Evolutionary conservation across 1,139 yeast species (phyloP), one percentile per base, ranked within the genome.

Genomic region (Protomyces pachydermus): DNA sequence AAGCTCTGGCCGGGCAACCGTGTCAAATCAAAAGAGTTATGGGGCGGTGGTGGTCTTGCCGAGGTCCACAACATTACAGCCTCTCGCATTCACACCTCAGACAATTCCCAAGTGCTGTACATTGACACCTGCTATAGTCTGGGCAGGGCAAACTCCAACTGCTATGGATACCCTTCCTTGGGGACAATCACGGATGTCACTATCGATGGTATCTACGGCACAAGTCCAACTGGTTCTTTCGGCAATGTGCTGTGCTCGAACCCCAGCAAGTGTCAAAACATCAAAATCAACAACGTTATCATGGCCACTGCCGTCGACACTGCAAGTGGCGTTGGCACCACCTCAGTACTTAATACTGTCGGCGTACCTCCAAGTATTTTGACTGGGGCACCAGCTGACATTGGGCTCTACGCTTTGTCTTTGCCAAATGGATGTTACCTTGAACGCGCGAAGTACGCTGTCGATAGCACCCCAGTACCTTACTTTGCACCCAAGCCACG

Each of bases 1-100:
- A 54, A 54, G 20, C 18, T 32, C 3, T 54, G 56, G 56, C 48
- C 56, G 5, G 46, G 56, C 48, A 37, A 16, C 4, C 56, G 48
- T n/a, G 45, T 46, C 9, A 34, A 42, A 28, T 25, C 38, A 18
- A 54, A 54, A 9, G 56, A 54, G n/a, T 14, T 54, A n/a, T 16
- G 37, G 10, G 56, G 46, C 20, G 48, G 55, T 32, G 38, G 25
- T 34, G 18, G 34, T 10, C 25, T 20, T 16, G 9, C 35, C 1
- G 28, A 12, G 1, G 34, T 50, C 35, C 10, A 50, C 16, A 23
- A 25, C 28, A 46, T 46, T n/a, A 16, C 10, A 14, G 34, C 37
- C n/a, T 12, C 16, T 34, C 10, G 18, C 25, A 12, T 38, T 12
- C 42, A 45, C 38, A 46, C 48, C 6, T 46, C 35, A 16, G 20